Base-by-base conservation (phyloP, 169 alveolate genomes). In the Cytauxzoon felis region DNA sequence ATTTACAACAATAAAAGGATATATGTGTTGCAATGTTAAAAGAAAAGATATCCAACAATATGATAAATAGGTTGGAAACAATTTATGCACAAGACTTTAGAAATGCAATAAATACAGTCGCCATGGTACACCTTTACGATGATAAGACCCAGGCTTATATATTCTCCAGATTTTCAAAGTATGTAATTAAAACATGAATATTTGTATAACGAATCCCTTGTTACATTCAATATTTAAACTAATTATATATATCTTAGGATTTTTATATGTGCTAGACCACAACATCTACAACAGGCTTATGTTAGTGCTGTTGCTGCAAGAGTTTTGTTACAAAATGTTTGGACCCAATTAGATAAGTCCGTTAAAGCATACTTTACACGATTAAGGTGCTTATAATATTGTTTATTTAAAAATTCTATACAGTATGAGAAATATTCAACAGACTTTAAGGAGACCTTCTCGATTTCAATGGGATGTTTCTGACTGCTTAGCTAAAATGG, bases 401-500 rank as follows among this genome's bases (percentile, higher is more conserved):
- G 16, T 16, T 41, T 16, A 6, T 1, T 18, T 33, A 8, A 5
- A 38, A 23, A 16, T 3, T 26, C 13, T 9, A n/a, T 45, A 57
- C 73, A 82, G 94, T 60, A 69, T 88, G 88, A 69, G 90, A 62
- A 80, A 87, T 18, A 82, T 89, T 24, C 90, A 83, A 7, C 90
- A 83, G 26, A 63, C 63, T 4, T 13, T 36, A 34, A 81, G 88
- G 48, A 72, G 57, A 21, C 94, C 94, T 4, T 89, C 94, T 9
- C 67, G 51, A 3, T 75, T 89, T 29, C 94, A 89, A 49, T 89
- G 94, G 94, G 94, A 87, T 51, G 93, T 89, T 18, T 89, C 94
- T 11, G 52, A 80, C 47, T 51, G 78, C 26, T 57, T 89, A 48
- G 91, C 89, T 7, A 79, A 63, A 48, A 42, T 89, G 43, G 92